Percentiles rank a stretch among this genome's conserved stretches.
Conservation (phyloP, 495 filamentous ascomycete species). For the Podospora sp. region DNA sequence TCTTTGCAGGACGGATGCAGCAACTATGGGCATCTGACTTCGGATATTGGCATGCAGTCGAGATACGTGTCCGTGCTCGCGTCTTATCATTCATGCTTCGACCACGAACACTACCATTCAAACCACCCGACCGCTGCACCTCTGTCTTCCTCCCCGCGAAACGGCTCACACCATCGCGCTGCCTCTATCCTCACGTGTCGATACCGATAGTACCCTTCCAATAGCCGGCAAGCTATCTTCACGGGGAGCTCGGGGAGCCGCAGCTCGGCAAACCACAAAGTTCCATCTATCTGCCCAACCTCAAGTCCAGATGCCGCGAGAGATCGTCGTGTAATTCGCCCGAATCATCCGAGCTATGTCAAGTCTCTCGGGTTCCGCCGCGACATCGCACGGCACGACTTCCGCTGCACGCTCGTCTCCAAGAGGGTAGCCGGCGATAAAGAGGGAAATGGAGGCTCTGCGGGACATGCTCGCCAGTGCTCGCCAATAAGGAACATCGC, state of each 20-base stretch:
- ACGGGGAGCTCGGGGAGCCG: neutral
- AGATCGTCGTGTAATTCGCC: neutral
- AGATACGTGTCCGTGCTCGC: neutral
- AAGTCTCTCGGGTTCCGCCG: neutral
- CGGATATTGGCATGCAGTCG: neutral
- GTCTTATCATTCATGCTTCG: neutral
- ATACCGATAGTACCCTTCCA: neutral
- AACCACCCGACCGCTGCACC: neutral
- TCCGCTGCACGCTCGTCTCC: neutral
- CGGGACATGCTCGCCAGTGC: neutral
- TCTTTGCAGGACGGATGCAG: neutral
- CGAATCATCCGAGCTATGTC: neutral
- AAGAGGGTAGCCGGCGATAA: neutral
- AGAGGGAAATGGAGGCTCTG: constrained; percentile 8
- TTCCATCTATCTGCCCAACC: neutral
- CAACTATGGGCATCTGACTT: neutral
- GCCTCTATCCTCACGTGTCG: too few relatives aligned
- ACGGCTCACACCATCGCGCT: neutral
- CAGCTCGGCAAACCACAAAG: neutral
- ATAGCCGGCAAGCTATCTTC: neutral
- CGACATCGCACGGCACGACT: neutral
- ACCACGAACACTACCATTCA: neutral
- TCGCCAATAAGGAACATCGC: neutral
- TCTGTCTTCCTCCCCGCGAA: neutral
- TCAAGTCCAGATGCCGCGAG: neutral